Percentiles rank a stretch among this genome's conserved stretches.
These are phyloP conservation scores for Fusarium sublunatum DNA, from an alignment of 2,329 filamentous ascomycete genomes.

Conservation along the genomic window DNA sequence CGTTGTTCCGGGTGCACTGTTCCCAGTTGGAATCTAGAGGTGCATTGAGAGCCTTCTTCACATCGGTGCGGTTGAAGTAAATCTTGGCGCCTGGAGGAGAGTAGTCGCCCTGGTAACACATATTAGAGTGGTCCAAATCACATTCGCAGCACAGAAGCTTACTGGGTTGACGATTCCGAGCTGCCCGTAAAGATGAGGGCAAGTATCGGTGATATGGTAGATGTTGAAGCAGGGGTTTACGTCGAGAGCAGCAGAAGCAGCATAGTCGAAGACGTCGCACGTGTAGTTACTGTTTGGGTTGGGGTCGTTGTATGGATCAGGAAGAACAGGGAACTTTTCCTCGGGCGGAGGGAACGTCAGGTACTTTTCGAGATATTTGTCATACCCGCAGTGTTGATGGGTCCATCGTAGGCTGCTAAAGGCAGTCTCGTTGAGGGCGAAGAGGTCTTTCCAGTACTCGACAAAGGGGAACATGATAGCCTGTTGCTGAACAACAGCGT, in stretches of 20 bases:
- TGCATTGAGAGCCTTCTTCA: conserved; percentile 76
- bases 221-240: conserved; percentile 84
- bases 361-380: conserved; percentile 68
- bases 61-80: conserved; percentile 78
- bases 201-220: conserved; percentile 78
- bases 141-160: fast-evolving
- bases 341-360: conserved; percentile 74
- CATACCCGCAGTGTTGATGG: conserved; percentile 70
- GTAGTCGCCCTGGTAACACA: conserved; percentile 61
- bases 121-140: not conserved
- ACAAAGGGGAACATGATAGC: conserved; percentile 68
- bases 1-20: conserved; percentile 43
- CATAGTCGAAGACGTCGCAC: conserved; percentile 69
- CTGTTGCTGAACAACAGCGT: conserved; percentile 56
- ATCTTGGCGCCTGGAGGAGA: conserved; percentile 69
- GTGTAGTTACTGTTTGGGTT: conserved; percentile 49
- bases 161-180: conserved; percentile 72
- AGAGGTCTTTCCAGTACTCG: conserved; percentile 69
- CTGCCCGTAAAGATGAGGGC: conserved; percentile 76
- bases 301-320: conserved; percentile 48
- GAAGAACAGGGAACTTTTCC: conserved; percentile 64
- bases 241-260: conserved; percentile 63
- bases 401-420: conserved; percentile 62
- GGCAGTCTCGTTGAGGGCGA: conserved; percentile 72
- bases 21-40: conserved; percentile 52